Evolutionary conservation across 352 stramenopile species (phyloP).

Genomic region (Pythium brachiatum): DNA sequence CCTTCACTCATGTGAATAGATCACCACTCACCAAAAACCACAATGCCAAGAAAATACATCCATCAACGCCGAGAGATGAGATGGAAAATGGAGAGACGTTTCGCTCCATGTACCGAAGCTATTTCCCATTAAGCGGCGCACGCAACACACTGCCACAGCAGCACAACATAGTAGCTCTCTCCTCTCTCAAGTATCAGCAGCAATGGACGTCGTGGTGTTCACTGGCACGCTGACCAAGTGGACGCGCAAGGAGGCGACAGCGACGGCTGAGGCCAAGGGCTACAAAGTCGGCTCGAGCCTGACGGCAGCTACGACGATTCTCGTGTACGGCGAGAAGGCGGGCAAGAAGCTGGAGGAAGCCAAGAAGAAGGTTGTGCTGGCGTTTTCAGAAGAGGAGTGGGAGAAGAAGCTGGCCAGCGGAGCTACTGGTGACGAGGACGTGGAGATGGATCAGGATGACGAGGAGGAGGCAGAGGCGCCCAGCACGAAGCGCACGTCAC

Average conservation of each 20-base stretch:
- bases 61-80: too few species aligned
- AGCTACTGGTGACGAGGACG: constrained; percentile 2
- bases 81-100: too few species aligned
- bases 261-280: constrained; percentile 34
- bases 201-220: constrained; percentile 45
- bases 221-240: constrained; percentile 43
- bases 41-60: background rate
- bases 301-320: constrained; percentile 38
- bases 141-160: background rate
- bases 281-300: constrained; percentile 38
- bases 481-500: background rate
- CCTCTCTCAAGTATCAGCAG: background rate
- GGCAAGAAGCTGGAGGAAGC: constrained; percentile 55
- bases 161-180: too few species aligned
- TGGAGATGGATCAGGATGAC: constrained; percentile 1
- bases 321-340: constrained; percentile 52
- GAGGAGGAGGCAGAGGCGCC: background rate
- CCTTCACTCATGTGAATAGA: background rate
- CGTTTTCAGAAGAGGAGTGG: constrained; percentile 45
- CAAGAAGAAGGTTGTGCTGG: constrained; percentile 33
- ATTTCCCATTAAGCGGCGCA: constrained; percentile 9
- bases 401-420: constrained; percentile 26
- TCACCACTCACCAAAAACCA: background rate
- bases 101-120: too few species aligned
- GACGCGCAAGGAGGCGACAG: constrained; percentile 37